Base-by-base conservation (phyloP, 2,329 filamentous ascomycete genomes). In the Curvularia verruculosa region DNA sequence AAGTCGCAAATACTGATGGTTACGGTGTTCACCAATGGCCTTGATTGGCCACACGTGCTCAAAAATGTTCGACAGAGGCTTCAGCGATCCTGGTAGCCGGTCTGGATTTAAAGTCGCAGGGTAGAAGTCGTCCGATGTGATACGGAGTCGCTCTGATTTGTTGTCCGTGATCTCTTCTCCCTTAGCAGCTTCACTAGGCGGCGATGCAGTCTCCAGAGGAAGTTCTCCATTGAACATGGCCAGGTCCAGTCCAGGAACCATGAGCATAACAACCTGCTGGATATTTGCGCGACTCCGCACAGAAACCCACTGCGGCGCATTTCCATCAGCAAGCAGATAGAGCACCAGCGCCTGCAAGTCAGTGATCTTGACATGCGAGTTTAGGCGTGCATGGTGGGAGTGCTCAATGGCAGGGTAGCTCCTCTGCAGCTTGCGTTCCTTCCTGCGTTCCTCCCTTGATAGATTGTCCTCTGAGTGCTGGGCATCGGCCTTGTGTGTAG, bases 221-320 rank as follows among this genome's bases (percentile, higher is more conserved):
- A 68, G 55, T 13, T 77, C 79, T 34, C 85, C 83, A 74, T 89
- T 86, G 78, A 98, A 96, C 90, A 98, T 95, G 60, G 87, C 89
- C 69, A 91, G 85, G 72, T 98, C 94, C 23, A 99, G 79, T 0
- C 95, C 95, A 10, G 95, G 95, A 10, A 97, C 87, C 90, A 97
- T 94, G 64, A 99, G 80, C 39, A 91, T 85, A 28, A 98, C 93
- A 28, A 96, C 89, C 78, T 95, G 96, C 54, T 79, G 78, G 39
- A 88, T 81, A 58, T 80, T 78, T 18, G 75, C 77, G 43, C 83
- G 83, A 69, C 87, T 82, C 59, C 80, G 81, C 56, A 88, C 78
- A 28, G 85, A 83, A 15, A 87, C 82, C 85, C 85, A 88, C 68
- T 86, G 84, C n/a, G 86, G 86, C 24, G 83, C 82, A 29, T 81